Evolutionary conservation across 2,329 filamentous ascomycete genomes (phyloP), one percentile per base, ranked within the genome.

Genomic region (Esteya vermicola): DNA sequence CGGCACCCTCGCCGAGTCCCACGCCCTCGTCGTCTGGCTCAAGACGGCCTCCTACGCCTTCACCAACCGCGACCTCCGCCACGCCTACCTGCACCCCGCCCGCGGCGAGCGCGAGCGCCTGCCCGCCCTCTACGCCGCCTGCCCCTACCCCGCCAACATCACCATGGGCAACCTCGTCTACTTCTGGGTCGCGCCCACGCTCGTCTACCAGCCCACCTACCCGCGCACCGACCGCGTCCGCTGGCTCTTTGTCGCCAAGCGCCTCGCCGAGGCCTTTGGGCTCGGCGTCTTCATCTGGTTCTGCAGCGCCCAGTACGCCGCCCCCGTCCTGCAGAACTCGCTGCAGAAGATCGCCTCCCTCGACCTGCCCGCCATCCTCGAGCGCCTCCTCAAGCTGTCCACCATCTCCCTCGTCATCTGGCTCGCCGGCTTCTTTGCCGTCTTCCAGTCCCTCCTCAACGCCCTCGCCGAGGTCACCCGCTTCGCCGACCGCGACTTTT

Each of bases 131-230:
- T 98, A 96, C 63, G 66, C 70, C 12, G 56, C 74, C 40, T 93
- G 86, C 52, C 84, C 89, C 0, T 98, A 98, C 56, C 91, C 91
- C 0, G 62, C 74, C 36, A 98, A 96, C 58, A 84, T 98, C 58
- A 93, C 86, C 4, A 70, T 95, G 49, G 62, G 69, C 38, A 98
- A 96, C 55, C 65, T 98, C 21, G 75, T 75, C 43, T 98, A 96
- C 62, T 98, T 98, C 58, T 96, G 91, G 89, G 89, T 88, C 78
- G 91, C 89, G 0, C 91, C 91, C 0, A 98, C 91, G 0, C 70
- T 98, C 39, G 81, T 96, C 33, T 98, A 98, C 57, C 91, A 98
- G 63, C 91, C 91, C 1, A 85, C 91, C 13, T 98, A 98, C 57
- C 91, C 91, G 18, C 81, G 88, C 33, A 86, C 84, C 6, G 65